These are phyloP conservation scores for Backusella australiensis DNA, from an alignment of 192 early-diverging fungal species.

Conservation along the genomic window DNA sequence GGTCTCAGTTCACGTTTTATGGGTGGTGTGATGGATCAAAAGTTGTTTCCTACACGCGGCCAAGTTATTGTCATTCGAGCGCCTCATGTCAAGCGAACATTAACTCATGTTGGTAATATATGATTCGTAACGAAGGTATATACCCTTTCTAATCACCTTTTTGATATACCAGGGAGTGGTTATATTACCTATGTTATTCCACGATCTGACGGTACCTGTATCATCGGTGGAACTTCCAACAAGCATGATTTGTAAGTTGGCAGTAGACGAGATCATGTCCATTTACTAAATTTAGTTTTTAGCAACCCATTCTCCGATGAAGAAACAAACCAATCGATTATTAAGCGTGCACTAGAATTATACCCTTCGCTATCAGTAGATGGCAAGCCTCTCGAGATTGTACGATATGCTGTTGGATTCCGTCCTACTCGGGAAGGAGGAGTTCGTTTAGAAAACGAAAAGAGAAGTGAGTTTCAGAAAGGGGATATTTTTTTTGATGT, in stretches of 20 bases:
- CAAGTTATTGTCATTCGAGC: constrained; percentile 78
- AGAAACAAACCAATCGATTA: constrained; percentile 44
- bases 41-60: constrained; percentile 76
- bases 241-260: constrained; percentile 25
- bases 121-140: background rate
- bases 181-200: constrained; percentile 33
- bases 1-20: constrained; percentile 66
- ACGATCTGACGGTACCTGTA: constrained; percentile 22
- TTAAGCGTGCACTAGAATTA: constrained; percentile 34
- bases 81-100: constrained; percentile 64
- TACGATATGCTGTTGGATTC: constrained; percentile 49
- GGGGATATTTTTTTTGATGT: background rate
- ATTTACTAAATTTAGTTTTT: background rate
- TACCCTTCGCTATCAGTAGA: constrained; percentile 42
- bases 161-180: background rate
- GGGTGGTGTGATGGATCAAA: constrained; percentile 67
- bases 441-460: constrained; percentile 48
- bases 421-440: constrained; percentile 54
- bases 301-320: constrained; percentile 29
- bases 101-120: constrained; percentile 39
- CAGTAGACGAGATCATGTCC: background rate
- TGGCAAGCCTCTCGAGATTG: constrained; percentile 20
- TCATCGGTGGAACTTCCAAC: constrained; percentile 30
- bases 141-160: background rate
- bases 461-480: constrained; percentile 23